These are phyloP conservation scores for Prunus fruticosa DNA, from an alignment of 306 rosid species.

Conservation along the genomic window DNA sequence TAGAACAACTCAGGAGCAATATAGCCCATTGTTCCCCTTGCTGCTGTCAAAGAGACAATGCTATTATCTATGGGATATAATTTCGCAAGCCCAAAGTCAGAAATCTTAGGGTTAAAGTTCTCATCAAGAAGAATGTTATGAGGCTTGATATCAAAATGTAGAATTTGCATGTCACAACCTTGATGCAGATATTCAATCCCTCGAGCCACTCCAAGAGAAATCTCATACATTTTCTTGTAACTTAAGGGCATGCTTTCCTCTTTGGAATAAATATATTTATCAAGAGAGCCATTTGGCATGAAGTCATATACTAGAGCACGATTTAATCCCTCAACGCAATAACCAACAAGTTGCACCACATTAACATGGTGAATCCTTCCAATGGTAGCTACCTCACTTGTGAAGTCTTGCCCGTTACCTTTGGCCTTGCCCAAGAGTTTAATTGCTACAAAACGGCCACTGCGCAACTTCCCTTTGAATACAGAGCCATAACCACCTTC, in stretches of 20 bases:
- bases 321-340: constrained; percentile 17
- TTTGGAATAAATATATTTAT: not conserved
- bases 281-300: constrained; percentile 9
- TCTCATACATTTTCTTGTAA: not conserved
- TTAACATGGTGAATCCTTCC: constrained; percentile 4
- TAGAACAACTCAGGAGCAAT: constrained; percentile 12
- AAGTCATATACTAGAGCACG: constrained; percentile 1
- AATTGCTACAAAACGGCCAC: not conserved
- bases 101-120: not conserved
- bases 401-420: not conserved
- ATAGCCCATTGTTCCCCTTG: not conserved
- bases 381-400: not conserved
- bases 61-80: not conserved
- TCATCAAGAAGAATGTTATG: constrained; percentile 16
- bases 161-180: constrained; percentile 13
- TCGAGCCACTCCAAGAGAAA: not conserved
- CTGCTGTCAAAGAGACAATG: constrained; percentile 1
- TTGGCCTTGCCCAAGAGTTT: not conserved
- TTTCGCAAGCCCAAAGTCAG: constrained; percentile 12
- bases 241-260: not conserved
- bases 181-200: constrained; percentile 11
- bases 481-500: not conserved
- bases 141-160: constrained; percentile 10
- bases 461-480: not conserved
- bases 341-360: not conserved